Percentiles rank a stretch among this genome's conserved stretches.
Evolutionary conservation across 2,329 filamentous ascomycete genomes (phyloP).

Genomic region (Graphilbum fragrans): DNA sequence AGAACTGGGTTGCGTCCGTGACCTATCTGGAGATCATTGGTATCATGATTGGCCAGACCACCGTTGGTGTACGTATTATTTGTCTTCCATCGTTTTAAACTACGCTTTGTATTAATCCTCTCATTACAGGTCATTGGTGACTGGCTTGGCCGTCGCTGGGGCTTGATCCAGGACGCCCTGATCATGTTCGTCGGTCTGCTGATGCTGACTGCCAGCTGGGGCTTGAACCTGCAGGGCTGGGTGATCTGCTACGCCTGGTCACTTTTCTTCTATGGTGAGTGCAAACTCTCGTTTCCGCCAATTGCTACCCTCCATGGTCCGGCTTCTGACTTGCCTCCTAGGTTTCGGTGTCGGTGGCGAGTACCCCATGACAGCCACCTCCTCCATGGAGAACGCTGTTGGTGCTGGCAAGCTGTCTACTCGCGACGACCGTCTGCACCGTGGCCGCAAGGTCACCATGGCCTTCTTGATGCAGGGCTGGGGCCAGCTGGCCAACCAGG

Average conservation of each 20-base stretch:
- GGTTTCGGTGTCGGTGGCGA: conserved; percentile 63
- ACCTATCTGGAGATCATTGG: conserved; percentile 88
- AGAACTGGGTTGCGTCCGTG: conserved; percentile 72
- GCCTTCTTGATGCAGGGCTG: conserved; percentile 98
- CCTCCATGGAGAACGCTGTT: conserved; percentile 84
- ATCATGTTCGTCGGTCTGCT: conserved; percentile 92
- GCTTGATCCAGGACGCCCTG: conserved; percentile 84
- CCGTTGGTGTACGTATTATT: conserved; percentile 56
- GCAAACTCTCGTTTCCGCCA: conserved; percentile 5
- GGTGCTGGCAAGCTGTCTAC: conserved; percentile 81
- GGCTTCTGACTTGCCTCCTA: conserved; percentile 7
- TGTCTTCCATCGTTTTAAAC: background rate
- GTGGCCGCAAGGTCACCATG: conserved; percentile 88
- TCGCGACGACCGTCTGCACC: conserved; percentile 84
- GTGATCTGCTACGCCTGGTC: conserved; percentile 95
- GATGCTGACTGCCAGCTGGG: conserved; percentile 89
- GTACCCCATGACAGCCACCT: conserved; percentile 94
- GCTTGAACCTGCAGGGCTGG: conserved; percentile 78
- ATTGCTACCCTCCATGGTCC: background rate
- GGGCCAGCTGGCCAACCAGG: conserved; percentile 94
- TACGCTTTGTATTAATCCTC: background rate
- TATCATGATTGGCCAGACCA: conserved; percentile 87
- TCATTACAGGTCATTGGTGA: conserved; percentile 40
- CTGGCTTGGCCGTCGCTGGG: conserved; percentile 84
- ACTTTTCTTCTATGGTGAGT: conserved; percentile 75